These are phyloP conservation scores for Bacterosira constricta DNA, from an alignment of 108 stramenopile genomes.

Conservation along the genomic window DNA sequence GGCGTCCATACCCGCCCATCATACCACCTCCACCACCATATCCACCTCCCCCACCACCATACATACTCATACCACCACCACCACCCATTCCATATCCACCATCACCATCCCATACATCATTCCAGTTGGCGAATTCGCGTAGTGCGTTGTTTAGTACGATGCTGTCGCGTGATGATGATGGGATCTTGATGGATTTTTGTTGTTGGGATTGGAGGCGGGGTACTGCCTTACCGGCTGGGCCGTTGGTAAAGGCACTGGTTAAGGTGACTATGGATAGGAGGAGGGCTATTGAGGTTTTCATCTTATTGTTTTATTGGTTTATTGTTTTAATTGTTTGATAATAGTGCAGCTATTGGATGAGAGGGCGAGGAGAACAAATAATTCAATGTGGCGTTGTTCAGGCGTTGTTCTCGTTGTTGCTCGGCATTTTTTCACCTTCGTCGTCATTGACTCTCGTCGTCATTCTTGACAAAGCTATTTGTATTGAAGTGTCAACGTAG, in stretches of 20 bases:
- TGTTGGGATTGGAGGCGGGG: background rate
- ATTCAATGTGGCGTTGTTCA: no score
- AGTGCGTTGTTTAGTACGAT: constrained; percentile 30
- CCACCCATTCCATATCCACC: constrained; percentile 19
- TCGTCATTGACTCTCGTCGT: no score
- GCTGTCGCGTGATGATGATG: background rate
- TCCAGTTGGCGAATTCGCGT: constrained; percentile 43
- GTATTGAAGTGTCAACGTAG: no score
- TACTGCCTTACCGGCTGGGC: background rate
- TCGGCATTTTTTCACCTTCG: no score
- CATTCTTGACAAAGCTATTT: no score
- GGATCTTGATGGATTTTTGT: background rate
- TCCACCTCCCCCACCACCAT: constrained; percentile 6
- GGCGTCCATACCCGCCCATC: background rate
- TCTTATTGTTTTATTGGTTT: background rate
- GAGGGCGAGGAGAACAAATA: no score
- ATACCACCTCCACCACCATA: constrained; percentile 9
- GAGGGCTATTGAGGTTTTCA: constrained; percentile 3
- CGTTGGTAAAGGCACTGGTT: background rate
- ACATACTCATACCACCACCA: constrained; percentile 11
- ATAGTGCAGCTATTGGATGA: no score
- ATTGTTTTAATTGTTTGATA: no score
- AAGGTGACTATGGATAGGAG: background rate
- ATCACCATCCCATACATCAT: constrained; percentile 48
- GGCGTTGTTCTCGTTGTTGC: no score